Base-by-base conservation (phyloP, 2,329 filamentous ascomycete genomes). In the Didymella sp. region DNA sequence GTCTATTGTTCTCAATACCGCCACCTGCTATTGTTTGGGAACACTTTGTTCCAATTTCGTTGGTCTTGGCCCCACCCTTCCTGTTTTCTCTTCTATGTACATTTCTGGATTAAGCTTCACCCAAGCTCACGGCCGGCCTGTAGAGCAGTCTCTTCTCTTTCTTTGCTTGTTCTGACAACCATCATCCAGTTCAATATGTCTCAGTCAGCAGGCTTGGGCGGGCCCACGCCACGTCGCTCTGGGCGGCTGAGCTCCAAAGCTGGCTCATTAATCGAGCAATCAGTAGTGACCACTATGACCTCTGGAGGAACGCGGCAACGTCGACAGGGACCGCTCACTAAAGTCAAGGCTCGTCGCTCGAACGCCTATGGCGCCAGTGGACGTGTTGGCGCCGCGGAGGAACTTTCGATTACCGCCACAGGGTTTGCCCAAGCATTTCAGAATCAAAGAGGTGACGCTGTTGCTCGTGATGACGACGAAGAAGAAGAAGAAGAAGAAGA, bases 281-380 rank as follows among this genome's bases (percentile, higher is more conserved):
- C 67, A 31, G 61, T 60, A 5, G 50, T 65, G 3, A 70, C 69
- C 6, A 60, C 58, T 2, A 27, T 58, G 25, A 63, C 68, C 24
- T 54, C 58, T n/a, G 55, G 58, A 4, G 60, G 60, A 4, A 60
- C 62, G 4, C 62, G 58, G 8, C 63, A 60, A 21, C 60, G 63
- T n/a, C 66, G 61, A 31, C 68, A 66, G 42, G 68, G 59, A 6
- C 62, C 71, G 1, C 61, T 75, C 4, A 69, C 72, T 12, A 71
- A 74, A 58, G 60, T 73, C 41, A 70, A 70, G 25, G 41, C 67
- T 21, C 69, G 69, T 22, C 62, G 68, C 41, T 77, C 75, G 5
- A 70, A 72, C 46, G 73, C 73, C 1, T 78, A 78, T 52, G 76
- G 76, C 33, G 64, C 75, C 21, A 67, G 66, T 51, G 74, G 73